A percentile compares a stretch with the other conserved stretches of the same genome.
Evolutionary conservation across 2,329 filamentous ascomycete species (phyloP).

Genomic region (Pyrenochaeta sp.): DNA sequence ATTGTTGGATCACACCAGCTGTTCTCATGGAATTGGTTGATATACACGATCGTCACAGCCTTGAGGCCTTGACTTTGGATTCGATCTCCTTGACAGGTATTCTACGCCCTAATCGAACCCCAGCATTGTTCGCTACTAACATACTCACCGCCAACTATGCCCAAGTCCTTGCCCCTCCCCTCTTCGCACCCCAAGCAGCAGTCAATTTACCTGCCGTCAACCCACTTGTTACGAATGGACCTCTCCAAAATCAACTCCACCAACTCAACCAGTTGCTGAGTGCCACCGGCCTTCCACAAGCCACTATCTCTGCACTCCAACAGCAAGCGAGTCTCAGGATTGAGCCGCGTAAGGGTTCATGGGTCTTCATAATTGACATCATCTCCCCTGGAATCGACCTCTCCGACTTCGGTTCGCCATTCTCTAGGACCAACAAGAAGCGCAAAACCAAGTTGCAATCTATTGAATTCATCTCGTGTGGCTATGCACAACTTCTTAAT

Average conservation of each 20-base stretch:
- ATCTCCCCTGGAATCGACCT: slow-evolving; percentile 59
- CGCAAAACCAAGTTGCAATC: slow-evolving; percentile 46
- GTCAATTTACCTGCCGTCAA: slow-evolving; percentile 4
- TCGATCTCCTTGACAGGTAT: slow-evolving; percentile 67
- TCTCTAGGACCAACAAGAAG: slow-evolving; percentile 38
- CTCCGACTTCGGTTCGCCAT: slow-evolving; percentile 49
- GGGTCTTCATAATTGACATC: slow-evolving; percentile 58
- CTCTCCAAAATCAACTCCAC: slow-evolving; percentile 24
- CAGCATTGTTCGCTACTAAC: too few relatives aligned
- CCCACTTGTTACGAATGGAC: slow-evolving; percentile 2
- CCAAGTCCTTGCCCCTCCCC: too few relatives aligned
- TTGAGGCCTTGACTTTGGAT: slow-evolving; percentile 66
- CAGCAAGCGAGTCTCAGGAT: slow-evolving; percentile 42
- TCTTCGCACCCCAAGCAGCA: slow-evolving; percentile 8
- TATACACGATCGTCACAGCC: slow-evolving; percentile 54
- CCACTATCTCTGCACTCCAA: slow-evolving; percentile 10
- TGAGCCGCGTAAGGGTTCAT: slow-evolving; percentile 54
- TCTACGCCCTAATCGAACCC: slow-evolving; percentile 20
- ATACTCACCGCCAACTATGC: too few relatives aligned
- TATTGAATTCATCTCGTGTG: slow-evolving; percentile 67
- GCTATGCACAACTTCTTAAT: slow-evolving; percentile 60
- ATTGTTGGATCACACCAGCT: slow-evolving; percentile 72
- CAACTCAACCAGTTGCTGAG: slow-evolving; percentile 14
- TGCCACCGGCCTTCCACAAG: slow-evolving; percentile 1
- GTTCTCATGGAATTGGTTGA: slow-evolving; percentile 62